Evolutionary conservation across 331 rosid genomes (phyloP).

Genomic region (Acacia pycnantha): DNA sequence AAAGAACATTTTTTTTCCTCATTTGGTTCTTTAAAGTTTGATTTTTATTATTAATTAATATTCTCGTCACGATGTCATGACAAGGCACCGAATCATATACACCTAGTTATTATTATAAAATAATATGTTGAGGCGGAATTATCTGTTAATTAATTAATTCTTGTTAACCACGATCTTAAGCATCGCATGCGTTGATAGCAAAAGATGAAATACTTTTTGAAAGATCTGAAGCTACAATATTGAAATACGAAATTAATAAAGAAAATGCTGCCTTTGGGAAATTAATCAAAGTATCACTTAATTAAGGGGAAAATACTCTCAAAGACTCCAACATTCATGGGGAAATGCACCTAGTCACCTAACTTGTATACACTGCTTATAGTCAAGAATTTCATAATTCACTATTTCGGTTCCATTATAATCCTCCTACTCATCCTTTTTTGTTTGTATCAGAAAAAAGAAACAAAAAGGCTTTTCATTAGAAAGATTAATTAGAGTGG

Average conservation of each 20-base stretch:
- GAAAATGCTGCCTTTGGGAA: neutral
- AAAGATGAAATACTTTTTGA: neutral
- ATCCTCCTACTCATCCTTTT: conserved; percentile 26
- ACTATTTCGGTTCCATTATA: neutral
- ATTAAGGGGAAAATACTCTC: neutral
- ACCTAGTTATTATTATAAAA: neutral
- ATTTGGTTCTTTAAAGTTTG: neutral
- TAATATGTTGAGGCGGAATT: neutral
- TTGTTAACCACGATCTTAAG: neutral
- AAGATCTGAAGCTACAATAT: neutral
- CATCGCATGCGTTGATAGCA: neutral
- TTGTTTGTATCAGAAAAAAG: conserved; percentile 12
- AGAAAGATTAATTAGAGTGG: conserved; percentile 24
- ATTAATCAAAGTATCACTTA: neutral
- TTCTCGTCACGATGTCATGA: neutral
- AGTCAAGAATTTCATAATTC: conserved; percentile 33
- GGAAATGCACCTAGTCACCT: conserved; percentile 29
- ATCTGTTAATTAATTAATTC: neutral
- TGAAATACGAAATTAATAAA: neutral
- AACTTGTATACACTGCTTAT: neutral
- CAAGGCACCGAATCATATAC: neutral
- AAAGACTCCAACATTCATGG: conserved; percentile 35
- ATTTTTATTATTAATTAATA: neutral
- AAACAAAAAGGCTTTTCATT: conserved; percentile 6
- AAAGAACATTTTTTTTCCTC: neutral